Evolutionary conservation across 192 early-diverging fungal genomes (phyloP), one percentile per base, ranked within the genome.

Genomic region (Coemansia sp.): DNA sequence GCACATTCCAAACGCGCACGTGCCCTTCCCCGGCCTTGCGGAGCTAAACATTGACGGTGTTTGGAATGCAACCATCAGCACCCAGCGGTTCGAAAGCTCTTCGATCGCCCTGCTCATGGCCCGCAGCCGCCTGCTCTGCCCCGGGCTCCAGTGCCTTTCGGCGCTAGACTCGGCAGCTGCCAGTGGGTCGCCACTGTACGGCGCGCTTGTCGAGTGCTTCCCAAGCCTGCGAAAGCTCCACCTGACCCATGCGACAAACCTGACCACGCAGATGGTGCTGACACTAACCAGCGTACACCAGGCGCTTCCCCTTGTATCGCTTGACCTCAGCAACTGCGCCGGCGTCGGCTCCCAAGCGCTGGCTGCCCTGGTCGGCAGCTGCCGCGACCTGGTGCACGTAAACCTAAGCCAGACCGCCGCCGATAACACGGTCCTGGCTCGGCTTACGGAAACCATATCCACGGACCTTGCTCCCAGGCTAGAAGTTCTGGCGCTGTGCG

Each of bases 321-420:
- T 71, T 6, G 67, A 71, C 37, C 52, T 71, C 16, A 71, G 60
- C 35, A 48, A 48, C 0, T 71, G 67, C 36, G 56, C 44, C 4
- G 47, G 48, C 9, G 22, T 58, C 14, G 25, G 39, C 18, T 46
- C 56, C 2, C 41, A 51, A 7, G 60, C 38, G 4, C 32, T 71
- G 2, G 18, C 31, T 11, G 38, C 34, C 16, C 47, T 71, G 20
- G 29, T 71, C 1, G 5, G 49, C 10, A 20, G 51, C 6, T 64
- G 67, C 46, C 48, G 25, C 23, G 19, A 22, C 7, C 44, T 71
- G n/a, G 52, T 63, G 14, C 37, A 64, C 17, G 52, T 60, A 27
- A 71, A 71, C 34, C 44, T 71, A 40, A 49, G 41, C 28, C 55
- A 47, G 30, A 64, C 61, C 0, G 43, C 47, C 4, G 49, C 60